Evolutionary conservation across 2,329 filamentous ascomycete genomes (phyloP), one percentile per base, ranked within the genome.

Genomic region (Pyrenophora tritici-repentis): DNA sequence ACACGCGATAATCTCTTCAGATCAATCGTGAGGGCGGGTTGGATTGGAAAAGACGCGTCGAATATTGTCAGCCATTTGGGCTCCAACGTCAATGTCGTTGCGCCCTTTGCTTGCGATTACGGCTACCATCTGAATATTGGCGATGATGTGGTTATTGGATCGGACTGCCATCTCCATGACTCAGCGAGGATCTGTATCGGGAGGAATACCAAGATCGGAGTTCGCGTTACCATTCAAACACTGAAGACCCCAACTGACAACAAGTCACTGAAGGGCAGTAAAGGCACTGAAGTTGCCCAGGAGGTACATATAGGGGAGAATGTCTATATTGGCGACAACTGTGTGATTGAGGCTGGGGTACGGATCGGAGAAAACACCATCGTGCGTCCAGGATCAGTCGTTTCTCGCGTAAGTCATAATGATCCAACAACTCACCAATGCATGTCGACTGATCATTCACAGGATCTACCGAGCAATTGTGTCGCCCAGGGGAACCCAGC

Each of bases 61-160:
- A 42, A 47, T 34, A 43, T 58, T 33, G 55, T 58, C 42, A 89
- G 83, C 48, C 83, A 79, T 18, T 83, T 94, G 4, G 90, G 90
- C n/a, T 83, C 86, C 13, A 85, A 87, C 47, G 87, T 90, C 4
- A 80, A 87, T 35, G 88, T 99, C 20, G 91, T 96, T 66, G 86
- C 89, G 2, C 93, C 93, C 0, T 97, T 99, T 72, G 86, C 82
- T 39, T 97, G 93, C 71, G 91, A 97, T 66, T 97, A 97, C 67
- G 94, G 94, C 0, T 97, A 96, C 76, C 97, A 99, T 72, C 88
- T 97, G 63, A 83, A 83, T 40, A 89, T 99, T 60, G 92, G 90
- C 10, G 87, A 92, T 62, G 87, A 94, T 58, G 90, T 95, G 2
- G 83, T 87, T 47, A 89, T 99, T 60, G 90, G 88, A 14, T 83